Evolutionary conservation across 768 basidiomycete species (phyloP).

Genomic region (Hydnomerulius pinastri): DNA sequence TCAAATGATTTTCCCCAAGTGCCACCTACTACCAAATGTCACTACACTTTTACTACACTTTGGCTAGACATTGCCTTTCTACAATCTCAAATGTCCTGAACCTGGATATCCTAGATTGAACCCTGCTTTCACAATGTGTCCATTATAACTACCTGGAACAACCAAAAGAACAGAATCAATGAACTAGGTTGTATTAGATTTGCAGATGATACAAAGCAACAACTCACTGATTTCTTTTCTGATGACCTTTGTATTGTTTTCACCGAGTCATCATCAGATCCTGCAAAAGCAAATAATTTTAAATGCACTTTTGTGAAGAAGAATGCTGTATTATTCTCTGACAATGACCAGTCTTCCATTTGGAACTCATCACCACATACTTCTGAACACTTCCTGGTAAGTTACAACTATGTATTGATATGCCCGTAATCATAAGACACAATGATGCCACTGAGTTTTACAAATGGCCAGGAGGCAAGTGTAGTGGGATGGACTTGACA

Average conservation of each 20-base stretch:
- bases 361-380: background rate
- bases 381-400: background rate
- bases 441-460: constrained; percentile 1
- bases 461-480: background rate
- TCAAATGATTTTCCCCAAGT: too few species aligned
- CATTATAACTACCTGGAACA: background rate
- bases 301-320: too few species aligned
- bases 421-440: background rate
- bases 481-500: background rate
- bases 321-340: background rate
- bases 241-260: background rate
- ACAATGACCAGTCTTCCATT: background rate
- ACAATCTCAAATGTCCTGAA: too few species aligned
- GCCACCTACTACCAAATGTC: too few species aligned
- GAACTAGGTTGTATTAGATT: background rate
- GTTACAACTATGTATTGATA: background rate
- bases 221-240: background rate
- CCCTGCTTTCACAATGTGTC: background rate
- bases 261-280: background rate
- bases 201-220: background rate
- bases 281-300: background rate
- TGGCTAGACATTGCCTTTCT: too few species aligned
- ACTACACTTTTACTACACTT: too few species aligned
- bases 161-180: background rate
- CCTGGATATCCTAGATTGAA: background rate